Conservation (phyloP, 331 rosid genomes). For the Cydonia oblonga region DNA sequence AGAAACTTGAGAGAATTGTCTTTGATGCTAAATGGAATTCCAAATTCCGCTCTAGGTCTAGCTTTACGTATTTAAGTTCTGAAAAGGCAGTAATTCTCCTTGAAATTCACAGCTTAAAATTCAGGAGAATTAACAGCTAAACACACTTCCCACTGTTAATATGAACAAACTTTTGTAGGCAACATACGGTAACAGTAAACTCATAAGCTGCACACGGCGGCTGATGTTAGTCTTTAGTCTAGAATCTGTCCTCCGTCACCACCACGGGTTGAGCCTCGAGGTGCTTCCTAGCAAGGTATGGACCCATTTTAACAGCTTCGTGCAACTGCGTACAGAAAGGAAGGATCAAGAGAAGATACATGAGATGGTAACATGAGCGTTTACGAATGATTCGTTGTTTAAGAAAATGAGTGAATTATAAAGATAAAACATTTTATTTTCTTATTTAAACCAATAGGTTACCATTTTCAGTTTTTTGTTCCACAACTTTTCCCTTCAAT, state of each 20-base stretch:
- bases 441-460: not conserved
- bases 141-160: not conserved
- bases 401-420: not conserved
- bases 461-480: not conserved
- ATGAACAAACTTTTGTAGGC: not conserved
- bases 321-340: conserved; percentile 46
- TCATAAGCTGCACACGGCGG: not conserved
- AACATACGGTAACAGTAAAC: not conserved
- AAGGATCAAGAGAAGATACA: not conserved
- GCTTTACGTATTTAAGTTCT: not conserved
- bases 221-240: not conserved
- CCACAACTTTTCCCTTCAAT: not conserved
- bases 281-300: conserved; percentile 47
- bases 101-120: not conserved
- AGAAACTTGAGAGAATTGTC: not conserved
- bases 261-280: conserved; percentile 65
- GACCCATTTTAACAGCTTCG: conserved; percentile 66
- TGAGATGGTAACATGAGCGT: not conserved
- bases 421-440: not conserved
- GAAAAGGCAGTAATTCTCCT: no score
- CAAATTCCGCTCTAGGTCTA: not conserved
- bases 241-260: conserved; percentile 78
- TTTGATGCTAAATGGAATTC: not conserved
- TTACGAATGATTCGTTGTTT: not conserved
- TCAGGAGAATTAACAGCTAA: not conserved